phyloP scores from a whole-genome alignment of 495 filamentous ascomycete genomes.

The Friedmanniomyces simplex region DNA sequence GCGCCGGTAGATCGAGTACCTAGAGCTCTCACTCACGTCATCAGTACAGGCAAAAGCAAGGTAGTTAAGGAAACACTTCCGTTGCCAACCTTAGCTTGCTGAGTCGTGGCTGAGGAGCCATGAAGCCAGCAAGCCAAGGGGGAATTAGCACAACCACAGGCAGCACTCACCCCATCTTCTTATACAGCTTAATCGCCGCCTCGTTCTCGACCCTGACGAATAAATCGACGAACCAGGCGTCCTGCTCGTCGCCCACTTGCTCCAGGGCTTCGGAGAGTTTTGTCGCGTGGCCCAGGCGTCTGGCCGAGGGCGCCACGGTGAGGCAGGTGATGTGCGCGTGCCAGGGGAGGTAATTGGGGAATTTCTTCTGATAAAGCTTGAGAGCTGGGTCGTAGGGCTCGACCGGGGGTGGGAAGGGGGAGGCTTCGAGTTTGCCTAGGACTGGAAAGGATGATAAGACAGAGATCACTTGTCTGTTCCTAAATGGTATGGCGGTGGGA shows the following conservation, averaged over 20 bases:
- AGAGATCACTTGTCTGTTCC: too few relatives aligned
- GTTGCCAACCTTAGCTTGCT: too few relatives aligned
- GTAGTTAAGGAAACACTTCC: too few relatives aligned
- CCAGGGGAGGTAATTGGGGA: constrained; percentile 76
- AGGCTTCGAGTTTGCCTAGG: constrained; percentile 91
- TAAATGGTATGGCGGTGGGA: too few relatives aligned
- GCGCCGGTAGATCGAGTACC: constrained; percentile 72
- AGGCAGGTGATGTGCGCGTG: constrained; percentile 96
- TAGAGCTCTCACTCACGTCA: constrained; percentile 18
- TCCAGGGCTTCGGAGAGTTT: constrained; percentile 70
- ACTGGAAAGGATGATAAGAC: constrained; percentile 44
- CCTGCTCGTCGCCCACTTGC: constrained; percentile 60
- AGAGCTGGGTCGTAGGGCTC: constrained; percentile 49
- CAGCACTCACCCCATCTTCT: constrained; percentile 72
- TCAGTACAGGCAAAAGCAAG: too few relatives aligned
- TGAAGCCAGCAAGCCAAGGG: too few relatives aligned
- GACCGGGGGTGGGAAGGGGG: constrained; percentile 50
- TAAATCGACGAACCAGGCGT: constrained; percentile 92
- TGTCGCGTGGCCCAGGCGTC: constrained; percentile 76
- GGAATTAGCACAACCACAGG: too few relatives aligned
- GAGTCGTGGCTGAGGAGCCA: too few relatives aligned
- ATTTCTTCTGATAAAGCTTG: constrained; percentile 25
- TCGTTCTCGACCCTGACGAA: constrained; percentile 84
- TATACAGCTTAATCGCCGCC: constrained; percentile 78
- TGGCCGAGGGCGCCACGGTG: constrained; percentile 77